Evolutionary conservation across 1,284 basidiomycete genomes (phyloP).

Genomic region (Coniferiporia weirii): DNA sequence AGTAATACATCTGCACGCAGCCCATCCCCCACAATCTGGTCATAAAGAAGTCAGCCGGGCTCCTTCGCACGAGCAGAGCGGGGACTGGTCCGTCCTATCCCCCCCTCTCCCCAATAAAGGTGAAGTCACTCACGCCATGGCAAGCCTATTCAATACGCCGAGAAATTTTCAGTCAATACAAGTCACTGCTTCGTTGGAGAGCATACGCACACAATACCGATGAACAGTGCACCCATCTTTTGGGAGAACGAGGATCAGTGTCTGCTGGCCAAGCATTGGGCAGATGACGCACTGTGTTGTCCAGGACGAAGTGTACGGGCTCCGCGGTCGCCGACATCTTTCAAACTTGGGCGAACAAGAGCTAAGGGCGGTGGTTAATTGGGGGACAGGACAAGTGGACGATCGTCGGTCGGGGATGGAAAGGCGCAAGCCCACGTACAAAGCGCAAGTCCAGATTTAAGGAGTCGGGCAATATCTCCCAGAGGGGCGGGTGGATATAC

Average conservation of each 20-base stretch:
- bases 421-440: too few relatives aligned
- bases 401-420: too few relatives aligned
- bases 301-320: not conserved
- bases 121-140: constrained; percentile 9
- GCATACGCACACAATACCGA: constrained; percentile 15
- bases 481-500: too few relatives aligned
- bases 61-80: not conserved
- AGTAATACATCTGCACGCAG: constrained; percentile 14
- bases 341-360: too few relatives aligned
- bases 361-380: too few relatives aligned
- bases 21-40: constrained; percentile 9
- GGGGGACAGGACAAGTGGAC: too few relatives aligned
- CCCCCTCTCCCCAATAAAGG: not conserved
- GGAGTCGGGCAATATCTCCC: too few relatives aligned
- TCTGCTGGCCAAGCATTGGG: not conserved
- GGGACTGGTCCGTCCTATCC: not conserved
- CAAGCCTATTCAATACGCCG: not conserved
- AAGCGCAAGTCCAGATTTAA: too few relatives aligned
- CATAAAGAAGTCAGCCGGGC: not conserved
- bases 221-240: constrained; percentile 16
- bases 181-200: not conserved
- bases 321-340: too few relatives aligned
- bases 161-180: not conserved
- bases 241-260: not conserved
- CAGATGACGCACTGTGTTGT: constrained; percentile 13